phyloP scores from a whole-genome alignment of 2,329 filamentous ascomycete species.

The Rhinocladiella similis region DNA sequence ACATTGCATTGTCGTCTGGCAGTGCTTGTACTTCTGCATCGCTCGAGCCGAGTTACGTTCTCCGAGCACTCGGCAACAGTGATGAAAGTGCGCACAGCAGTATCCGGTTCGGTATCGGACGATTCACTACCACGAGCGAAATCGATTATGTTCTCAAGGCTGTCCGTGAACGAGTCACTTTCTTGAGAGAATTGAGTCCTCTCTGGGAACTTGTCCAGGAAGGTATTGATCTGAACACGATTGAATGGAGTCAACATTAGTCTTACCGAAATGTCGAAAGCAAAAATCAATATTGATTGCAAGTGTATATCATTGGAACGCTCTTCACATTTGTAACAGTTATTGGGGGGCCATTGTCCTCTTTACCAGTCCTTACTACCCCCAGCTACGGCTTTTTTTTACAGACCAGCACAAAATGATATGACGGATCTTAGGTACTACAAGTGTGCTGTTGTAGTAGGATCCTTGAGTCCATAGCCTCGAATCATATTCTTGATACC shows the following conservation, averaged over 20 bases:
- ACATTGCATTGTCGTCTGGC: constrained; percentile 94
- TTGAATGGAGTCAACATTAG: constrained; percentile 97
- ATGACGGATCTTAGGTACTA: not conserved
- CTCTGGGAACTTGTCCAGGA: constrained; percentile 98
- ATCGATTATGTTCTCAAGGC: constrained; percentile 98
- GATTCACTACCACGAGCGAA: constrained; percentile 92
- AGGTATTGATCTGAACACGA: constrained; percentile 90
- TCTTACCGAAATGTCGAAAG: not conserved
- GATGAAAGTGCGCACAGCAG: constrained; percentile 97
- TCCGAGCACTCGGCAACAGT: constrained; percentile 90
- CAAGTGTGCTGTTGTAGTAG: constrained; percentile 14
- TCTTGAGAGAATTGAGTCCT: constrained; percentile 90
- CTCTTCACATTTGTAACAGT: not conserved
- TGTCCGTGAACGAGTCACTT: constrained; percentile 84
- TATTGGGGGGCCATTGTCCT: not conserved
- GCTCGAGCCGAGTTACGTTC: constrained; percentile 92
- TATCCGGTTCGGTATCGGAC: constrained; percentile 95
- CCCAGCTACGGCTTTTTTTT: no score
- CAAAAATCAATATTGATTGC: no score
- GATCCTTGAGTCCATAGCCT: constrained; percentile 25
- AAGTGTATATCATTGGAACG: no score
- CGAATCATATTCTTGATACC: constrained; percentile 32
- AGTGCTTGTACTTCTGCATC: constrained; percentile 97
- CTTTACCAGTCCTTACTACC: not conserved
- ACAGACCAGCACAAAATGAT: not conserved